phyloP scores from a whole-genome alignment of 768 basidiomycete species.

The Serendipita vermifera region DNA sequence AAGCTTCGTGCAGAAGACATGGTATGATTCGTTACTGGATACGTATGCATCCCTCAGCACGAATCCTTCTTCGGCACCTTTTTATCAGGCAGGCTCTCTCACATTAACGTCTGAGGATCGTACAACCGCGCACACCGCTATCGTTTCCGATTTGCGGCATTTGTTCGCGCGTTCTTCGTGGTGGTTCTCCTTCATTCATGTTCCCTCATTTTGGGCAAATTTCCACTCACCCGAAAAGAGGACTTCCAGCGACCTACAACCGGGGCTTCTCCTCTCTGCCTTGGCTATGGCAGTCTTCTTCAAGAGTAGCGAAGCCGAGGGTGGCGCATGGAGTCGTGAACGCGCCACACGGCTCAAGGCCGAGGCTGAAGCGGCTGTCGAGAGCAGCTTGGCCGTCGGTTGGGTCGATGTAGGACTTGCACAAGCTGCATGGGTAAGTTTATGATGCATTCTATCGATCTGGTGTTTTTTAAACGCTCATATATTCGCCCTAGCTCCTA shows the following conservation, averaged over 20 bases:
- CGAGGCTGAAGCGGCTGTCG: not conserved
- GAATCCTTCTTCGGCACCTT: too few relatives aligned
- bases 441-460: not conserved
- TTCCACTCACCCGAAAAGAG: slow-evolving; percentile 6
- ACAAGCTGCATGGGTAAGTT: slow-evolving; percentile 3
- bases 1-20: slow-evolving; percentile 52
- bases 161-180: not conserved
- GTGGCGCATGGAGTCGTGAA: not conserved
- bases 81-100: too few relatives aligned
- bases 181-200: slow-evolving; percentile 14
- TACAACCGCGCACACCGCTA: not conserved
- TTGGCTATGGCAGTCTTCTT: not conserved
- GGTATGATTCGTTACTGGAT: slow-evolving; percentile 62
- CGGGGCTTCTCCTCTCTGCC: slow-evolving; percentile 6
- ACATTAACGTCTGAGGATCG: not conserved
- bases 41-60: slow-evolving; percentile 32
- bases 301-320: slow-evolving; percentile 1
- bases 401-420: slow-evolving; percentile 3
- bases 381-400: not conserved
- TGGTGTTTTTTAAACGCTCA: not conserved
- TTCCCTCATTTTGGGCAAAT: slow-evolving; percentile 12
- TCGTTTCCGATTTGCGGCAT: not conserved
- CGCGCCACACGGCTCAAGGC: not conserved
- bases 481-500: slow-evolving; percentile 40
- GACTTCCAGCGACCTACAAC: slow-evolving; percentile 8